These are phyloP conservation scores for Singerocomus inundabilis DNA, from an alignment of 1,284 basidiomycete genomes.

Conservation along the genomic window DNA sequence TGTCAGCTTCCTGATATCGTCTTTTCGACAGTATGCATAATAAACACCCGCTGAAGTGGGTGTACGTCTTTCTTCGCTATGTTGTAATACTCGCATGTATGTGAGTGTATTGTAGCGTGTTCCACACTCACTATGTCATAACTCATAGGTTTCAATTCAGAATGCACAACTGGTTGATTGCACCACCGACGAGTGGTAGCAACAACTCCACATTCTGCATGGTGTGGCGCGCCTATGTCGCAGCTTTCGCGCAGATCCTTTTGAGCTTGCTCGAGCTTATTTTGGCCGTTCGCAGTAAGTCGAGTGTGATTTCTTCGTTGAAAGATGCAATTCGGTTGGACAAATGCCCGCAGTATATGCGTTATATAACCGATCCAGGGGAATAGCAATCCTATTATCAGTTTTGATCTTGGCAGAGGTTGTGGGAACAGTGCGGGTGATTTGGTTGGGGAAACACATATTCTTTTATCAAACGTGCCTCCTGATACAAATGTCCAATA, in stretches of 20 bases:
- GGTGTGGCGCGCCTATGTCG: constrained; percentile 14
- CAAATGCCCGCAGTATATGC: constrained; percentile 14
- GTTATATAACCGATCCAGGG: constrained; percentile 22
- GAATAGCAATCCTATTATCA: constrained; percentile 9
- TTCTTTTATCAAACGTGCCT: constrained; percentile 12
- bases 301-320: background rate
- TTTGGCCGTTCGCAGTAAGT: constrained; percentile 21
- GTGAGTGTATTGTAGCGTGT: constrained; percentile 9
- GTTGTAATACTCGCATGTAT: constrained; percentile 12
- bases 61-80: constrained; percentile 24
- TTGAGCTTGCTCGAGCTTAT: constrained; percentile 16
- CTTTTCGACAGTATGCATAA: constrained; percentile 14
- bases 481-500: background rate
- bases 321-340: background rate
- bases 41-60: constrained; percentile 21
- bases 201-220: constrained; percentile 16
- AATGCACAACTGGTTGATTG: constrained; percentile 12
- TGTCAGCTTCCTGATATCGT: background rate
- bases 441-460: background rate
- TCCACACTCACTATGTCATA: background rate
- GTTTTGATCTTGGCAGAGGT: constrained; percentile 16
- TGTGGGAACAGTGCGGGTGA: background rate
- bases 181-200: constrained; percentile 11
- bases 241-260: constrained; percentile 8
- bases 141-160: constrained; percentile 2